These are phyloP conservation scores for Claviceps purpurea DNA, from an alignment of 2,329 filamentous ascomycete genomes.

Conservation along the genomic window DNA sequence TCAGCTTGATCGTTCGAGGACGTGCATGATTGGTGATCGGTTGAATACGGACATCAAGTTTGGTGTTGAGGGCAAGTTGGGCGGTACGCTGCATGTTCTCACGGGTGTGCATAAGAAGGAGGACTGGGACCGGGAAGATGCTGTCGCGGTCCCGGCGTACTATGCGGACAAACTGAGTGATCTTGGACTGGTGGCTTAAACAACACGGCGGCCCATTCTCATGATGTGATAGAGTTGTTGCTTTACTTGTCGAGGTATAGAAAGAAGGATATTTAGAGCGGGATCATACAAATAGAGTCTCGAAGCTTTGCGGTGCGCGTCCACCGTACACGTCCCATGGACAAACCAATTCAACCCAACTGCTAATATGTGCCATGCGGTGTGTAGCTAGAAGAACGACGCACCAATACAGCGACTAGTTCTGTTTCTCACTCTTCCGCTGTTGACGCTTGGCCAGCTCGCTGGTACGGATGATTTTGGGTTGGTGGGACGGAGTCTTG, in stretches of 20 bases:
- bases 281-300: background rate
- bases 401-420: constrained; percentile 7
- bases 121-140: constrained; percentile 60
- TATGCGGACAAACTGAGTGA: constrained; percentile 82
- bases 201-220: background rate
- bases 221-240: constrained; percentile 2
- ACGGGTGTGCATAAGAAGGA: constrained; percentile 81
- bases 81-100: constrained; percentile 80
- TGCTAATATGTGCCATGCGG: background rate
- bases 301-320: background rate
- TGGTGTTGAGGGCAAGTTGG: constrained; percentile 77
- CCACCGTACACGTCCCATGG: background rate
- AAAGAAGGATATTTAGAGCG: background rate
- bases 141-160: constrained; percentile 58
- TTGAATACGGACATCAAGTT: constrained; percentile 95
- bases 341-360: background rate
- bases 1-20: constrained; percentile 65
- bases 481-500: constrained; percentile 21
- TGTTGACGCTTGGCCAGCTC: constrained; percentile 33
- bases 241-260: background rate
- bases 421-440: constrained; percentile 25
- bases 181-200: constrained; percentile 29
- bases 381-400: background rate
- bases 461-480: constrained; percentile 37
- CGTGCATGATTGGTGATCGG: constrained; percentile 93